Percentiles rank a stretch among this genome's conserved stretches.
Evolutionary conservation across 1,284 basidiomycete species (phyloP).

Genomic region (Schizophyllum commune): DNA sequence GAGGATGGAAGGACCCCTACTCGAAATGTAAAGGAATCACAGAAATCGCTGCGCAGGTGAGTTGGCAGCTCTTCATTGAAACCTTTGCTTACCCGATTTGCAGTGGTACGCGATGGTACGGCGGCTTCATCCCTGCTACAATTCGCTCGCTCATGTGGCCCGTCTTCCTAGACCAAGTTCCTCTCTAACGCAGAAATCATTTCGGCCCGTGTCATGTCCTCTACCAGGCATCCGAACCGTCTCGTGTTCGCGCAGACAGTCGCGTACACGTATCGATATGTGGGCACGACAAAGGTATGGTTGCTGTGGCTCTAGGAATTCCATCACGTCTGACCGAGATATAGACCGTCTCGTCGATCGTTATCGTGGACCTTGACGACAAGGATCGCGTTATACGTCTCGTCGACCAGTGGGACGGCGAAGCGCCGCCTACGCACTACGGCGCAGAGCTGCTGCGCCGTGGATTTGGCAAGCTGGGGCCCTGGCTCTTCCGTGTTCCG

Average conservation of each 20-base stretch:
- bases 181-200: conserved; percentile 44
- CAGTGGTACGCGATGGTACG: conserved; percentile 57
- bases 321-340: background rate
- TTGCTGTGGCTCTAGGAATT: background rate
- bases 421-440: conserved; percentile 40
- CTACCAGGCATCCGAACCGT: conserved; percentile 45
- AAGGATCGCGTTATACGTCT: conserved; percentile 51
- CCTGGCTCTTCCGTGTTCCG: conserved; percentile 42
- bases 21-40: conserved; percentile 41
- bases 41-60: conserved; percentile 49
- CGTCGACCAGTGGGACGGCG: conserved; percentile 58
- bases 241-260: conserved; percentile 56
- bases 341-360: conserved; percentile 46
- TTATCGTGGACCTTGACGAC: conserved; percentile 57
- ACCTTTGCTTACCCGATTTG: conserved; percentile 2
- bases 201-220: conserved; percentile 47
- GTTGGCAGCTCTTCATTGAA: conserved; percentile 11
- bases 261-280: conserved; percentile 46
- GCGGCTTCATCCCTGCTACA: background rate
- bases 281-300: conserved; percentile 45
- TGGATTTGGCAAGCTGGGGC: conserved; percentile 39
- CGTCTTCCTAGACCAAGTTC: conserved; percentile 39
- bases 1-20: conserved; percentile 36
- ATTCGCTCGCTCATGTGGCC: background rate
- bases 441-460: conserved; percentile 39